Conservation (phyloP, 2,329 filamentous ascomycete species). For the Exophiala phaeomuriformis region DNA sequence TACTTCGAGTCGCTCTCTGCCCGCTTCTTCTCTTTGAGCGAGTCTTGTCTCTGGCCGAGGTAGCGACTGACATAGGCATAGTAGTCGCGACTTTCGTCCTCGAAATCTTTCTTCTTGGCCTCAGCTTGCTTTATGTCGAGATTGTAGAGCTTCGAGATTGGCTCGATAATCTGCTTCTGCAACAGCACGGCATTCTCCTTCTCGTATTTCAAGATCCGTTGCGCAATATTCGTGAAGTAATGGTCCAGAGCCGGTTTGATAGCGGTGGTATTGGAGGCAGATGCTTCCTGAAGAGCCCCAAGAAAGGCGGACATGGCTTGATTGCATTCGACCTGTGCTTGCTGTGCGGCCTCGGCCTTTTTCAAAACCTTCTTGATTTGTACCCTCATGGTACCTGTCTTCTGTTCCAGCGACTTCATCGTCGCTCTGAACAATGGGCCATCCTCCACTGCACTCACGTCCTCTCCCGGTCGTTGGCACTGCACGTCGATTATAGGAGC, state of each 20-base stretch:
- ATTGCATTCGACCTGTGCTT: slow-evolving; percentile 75
- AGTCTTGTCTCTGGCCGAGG: slow-evolving; percentile 91
- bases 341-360: slow-evolving; percentile 80
- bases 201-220: slow-evolving; percentile 82
- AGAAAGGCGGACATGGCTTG: slow-evolving; percentile 76
- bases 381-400: slow-evolving; percentile 85
- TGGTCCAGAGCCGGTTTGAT: slow-evolving; percentile 96
- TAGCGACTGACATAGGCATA: slow-evolving; percentile 93
- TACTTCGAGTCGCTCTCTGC: slow-evolving; percentile 94
- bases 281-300: slow-evolving; percentile 77
- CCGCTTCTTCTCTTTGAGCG: slow-evolving; percentile 93
- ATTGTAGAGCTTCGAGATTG: slow-evolving; percentile 82
- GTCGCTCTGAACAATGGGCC: slow-evolving; percentile 93
- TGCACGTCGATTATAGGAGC: slow-evolving; percentile 76
- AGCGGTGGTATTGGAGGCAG: slow-evolving; percentile 84
- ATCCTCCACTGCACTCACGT: slow-evolving; percentile 78
- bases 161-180: slow-evolving; percentile 90
- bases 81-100: slow-evolving; percentile 97
- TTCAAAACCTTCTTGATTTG: slow-evolving; percentile 96
- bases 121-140: slow-evolving; percentile 97
- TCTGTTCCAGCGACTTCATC: slow-evolving; percentile 92
- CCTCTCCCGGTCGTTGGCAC: slow-evolving; percentile 76
- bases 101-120: slow-evolving; percentile 92
- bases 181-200: slow-evolving; percentile 74
- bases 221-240: slow-evolving; percentile 95